Percentiles rank a stretch among this genome's conserved stretches.
phyloP scores from a whole-genome alignment of 305 asterid species.

The Fraxinus sp. region DNA sequence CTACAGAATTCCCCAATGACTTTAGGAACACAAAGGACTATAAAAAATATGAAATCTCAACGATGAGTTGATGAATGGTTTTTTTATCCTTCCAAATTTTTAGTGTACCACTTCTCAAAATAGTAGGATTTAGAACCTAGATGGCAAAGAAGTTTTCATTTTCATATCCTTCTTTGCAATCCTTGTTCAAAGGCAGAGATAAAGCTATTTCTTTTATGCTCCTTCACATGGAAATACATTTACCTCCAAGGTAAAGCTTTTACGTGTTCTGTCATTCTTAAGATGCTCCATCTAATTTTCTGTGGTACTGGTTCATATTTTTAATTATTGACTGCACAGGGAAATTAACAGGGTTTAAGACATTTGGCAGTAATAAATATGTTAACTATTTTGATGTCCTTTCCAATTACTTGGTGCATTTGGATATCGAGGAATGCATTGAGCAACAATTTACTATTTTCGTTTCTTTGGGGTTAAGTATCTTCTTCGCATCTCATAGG shows the following conservation, averaged over 20 bases:
- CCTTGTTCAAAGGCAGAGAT: not conserved
- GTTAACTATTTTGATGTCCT: not conserved
- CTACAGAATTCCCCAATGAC: slow-evolving; percentile 32
- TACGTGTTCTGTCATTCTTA: not conserved
- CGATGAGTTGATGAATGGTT: not conserved
- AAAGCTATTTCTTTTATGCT: not conserved
- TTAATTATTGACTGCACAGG: not conserved
- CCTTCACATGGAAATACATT: not conserved
- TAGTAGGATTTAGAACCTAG: not conserved
- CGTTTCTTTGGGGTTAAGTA: not conserved
- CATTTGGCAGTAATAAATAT: not conserved
- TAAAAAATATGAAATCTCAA: slow-evolving; percentile 9
- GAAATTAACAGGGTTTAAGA: not conserved
- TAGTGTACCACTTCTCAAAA: not conserved
- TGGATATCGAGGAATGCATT: not conserved
- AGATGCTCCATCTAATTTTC: not conserved
- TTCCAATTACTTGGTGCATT: not conserved
- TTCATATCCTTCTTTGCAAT: not conserved
- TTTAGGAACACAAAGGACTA: slow-evolving; percentile 10
- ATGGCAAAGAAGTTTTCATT: not conserved
- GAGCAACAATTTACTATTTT: not conserved
- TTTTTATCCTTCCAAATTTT: not conserved
- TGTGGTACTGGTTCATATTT: not conserved
- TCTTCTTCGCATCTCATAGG: not conserved
- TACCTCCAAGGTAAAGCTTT: not conserved